These are phyloP conservation scores for Marsdenia floribunda DNA, from an alignment of 257 asterid species.

Conservation along the genomic window DNA sequence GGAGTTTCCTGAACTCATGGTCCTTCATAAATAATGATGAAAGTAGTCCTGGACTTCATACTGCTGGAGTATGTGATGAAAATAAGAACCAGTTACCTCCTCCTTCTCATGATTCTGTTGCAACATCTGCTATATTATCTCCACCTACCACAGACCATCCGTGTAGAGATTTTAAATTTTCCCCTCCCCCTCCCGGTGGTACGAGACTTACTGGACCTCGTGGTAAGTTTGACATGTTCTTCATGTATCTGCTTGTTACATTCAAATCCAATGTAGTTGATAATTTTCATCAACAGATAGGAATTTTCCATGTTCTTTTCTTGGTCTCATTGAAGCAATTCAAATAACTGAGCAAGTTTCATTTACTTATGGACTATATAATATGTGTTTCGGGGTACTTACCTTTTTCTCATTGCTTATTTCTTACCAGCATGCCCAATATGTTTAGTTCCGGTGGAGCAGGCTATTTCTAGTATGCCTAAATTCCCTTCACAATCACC, in stretches of 20 bases:
- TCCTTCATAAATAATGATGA: constrained; percentile 27
- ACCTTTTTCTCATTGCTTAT: constrained; percentile 12
- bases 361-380: not conserved
- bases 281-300: constrained; percentile 1
- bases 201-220: constrained; percentile 84
- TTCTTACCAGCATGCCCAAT: constrained; percentile 84
- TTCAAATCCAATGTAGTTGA: constrained; percentile 7
- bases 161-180: constrained; percentile 66
- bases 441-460: constrained; percentile 80
- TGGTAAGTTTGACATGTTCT: constrained; percentile 51
- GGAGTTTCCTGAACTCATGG: constrained; percentile 41
- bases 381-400: constrained; percentile 9
- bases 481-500: constrained; percentile 63
- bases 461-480: constrained; percentile 79
- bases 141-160: constrained; percentile 38
- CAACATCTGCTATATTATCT: constrained; percentile 23
- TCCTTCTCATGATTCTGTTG: constrained; percentile 36
- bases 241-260: not conserved
- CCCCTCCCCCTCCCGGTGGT: constrained; percentile 84
- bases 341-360: not conserved
- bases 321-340: not conserved
- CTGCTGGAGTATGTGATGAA: constrained; percentile 46
- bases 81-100: constrained; percentile 37
- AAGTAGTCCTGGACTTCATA: constrained; percentile 8
- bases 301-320: not conserved